Conservation (phyloP, 768 basidiomycete species). For the Goffeauzyma gilvescens region DNA sequence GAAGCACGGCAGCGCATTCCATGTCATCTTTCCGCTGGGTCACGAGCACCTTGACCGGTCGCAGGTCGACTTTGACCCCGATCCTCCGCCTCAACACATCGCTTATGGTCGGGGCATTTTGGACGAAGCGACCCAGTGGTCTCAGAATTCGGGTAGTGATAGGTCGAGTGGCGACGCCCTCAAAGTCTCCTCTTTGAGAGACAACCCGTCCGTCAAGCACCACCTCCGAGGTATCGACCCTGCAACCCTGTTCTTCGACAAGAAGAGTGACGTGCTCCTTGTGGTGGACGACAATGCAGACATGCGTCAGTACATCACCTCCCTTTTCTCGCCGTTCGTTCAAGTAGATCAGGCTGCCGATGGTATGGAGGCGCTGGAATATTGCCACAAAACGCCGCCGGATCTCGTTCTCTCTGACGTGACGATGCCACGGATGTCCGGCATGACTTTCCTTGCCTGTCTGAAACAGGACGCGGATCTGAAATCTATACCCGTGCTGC, state of each 20-base stretch:
- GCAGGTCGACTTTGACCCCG: constrained; percentile 11
- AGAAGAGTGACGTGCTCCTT: constrained; percentile 28
- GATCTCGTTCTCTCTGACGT: constrained; percentile 32
- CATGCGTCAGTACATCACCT: constrained; percentile 31
- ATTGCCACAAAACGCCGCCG: constrained; percentile 15
- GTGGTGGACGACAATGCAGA: constrained; percentile 30
- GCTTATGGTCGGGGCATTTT: constrained; percentile 31
- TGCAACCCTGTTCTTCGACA: constrained; percentile 29
- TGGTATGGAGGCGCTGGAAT: constrained; percentile 26
- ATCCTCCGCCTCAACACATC: constrained; percentile 1
- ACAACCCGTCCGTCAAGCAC: no score
- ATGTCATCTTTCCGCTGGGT: constrained; percentile 21
- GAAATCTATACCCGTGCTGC: constrained; percentile 12
- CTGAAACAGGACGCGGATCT: background rate
- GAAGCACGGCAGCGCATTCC: constrained; percentile 17
- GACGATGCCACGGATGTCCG: constrained; percentile 30
- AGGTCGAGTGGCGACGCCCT: no score
- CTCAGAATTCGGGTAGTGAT: no score
- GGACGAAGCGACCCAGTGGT: constrained; percentile 34
- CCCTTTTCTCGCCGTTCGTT: constrained; percentile 31
- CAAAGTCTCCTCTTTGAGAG: no score
- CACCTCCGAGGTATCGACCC: constrained; percentile 28
- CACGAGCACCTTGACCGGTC: constrained; percentile 21
- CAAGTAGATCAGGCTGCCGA: constrained; percentile 29
- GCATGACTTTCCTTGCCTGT: constrained; percentile 16